Base-by-base conservation (phyloP, 1,284 basidiomycete genomes). In the Trichosporon coremiiforme region DNA sequence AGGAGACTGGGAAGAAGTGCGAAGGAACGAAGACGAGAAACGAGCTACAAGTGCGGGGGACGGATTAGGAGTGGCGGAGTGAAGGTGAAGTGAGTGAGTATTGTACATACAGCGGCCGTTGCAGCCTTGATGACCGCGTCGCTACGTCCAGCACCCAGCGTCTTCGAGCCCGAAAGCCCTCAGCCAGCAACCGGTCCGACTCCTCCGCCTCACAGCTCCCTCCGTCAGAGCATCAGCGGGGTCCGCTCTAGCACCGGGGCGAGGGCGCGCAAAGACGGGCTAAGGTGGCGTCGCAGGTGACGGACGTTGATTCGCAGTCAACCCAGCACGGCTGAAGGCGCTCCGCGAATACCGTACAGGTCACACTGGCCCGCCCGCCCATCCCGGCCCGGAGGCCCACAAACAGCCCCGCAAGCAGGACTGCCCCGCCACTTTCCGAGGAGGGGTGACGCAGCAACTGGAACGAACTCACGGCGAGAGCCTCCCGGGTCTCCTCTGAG, bases 341-440 rank as follows among this genome's bases (percentile, higher is more conserved):
- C 41, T 10, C 41, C 5, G 17, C 41, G 12, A 45, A n/a, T n/a
- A 17, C 17, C 41, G 41, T n/a, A 6, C 15, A 17, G 41, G 41
- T 15, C 41, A 35, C 41, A 10, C 41, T 45, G 41, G 41, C 41
- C 41, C 41, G 41, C 17, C 41, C 41, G 41, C 15, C 17, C 41
- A 1, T 6, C 41, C 41, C 41, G 41, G 20, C 50, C 50, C 50
- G 20, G 1, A 20, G 50, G 50, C 20, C 50, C 50, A 25, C 50
- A 2, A 53, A 53, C 50, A 53, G 50, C 50, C 50, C 50, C 50
- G 50, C 50, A 53, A 53, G 50, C 50, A 53, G 50, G 50, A 53
- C 50, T 53, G 50, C 50, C 50, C 50, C 50, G 22, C 2, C 22
- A 35, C 33, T 10, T 10, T 20, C 20, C 50, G 50, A 4, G 25